phyloP scores from a whole-genome alignment of 768 basidiomycete species.

The Sarcodon aspratus region DNA sequence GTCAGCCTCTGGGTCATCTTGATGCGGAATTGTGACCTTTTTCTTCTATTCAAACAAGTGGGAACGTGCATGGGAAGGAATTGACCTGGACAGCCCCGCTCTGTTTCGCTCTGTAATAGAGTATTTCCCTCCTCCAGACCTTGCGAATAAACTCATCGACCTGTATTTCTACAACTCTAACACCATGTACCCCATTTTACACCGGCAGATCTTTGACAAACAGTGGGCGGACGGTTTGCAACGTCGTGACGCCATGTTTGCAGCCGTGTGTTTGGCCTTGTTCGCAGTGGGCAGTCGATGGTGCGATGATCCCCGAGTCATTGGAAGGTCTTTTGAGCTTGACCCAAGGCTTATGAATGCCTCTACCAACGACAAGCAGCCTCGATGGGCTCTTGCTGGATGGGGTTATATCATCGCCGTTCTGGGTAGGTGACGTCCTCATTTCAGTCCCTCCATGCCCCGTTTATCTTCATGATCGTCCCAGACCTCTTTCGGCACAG shows the following conservation, averaged over 20 bases:
- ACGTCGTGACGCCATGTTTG: constrained; percentile 39
- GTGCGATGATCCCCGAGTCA: constrained; percentile 48
- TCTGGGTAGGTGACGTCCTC: background rate
- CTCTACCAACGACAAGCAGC: background rate
- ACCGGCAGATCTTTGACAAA: constrained; percentile 56
- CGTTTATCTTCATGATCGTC: constrained; percentile 1
- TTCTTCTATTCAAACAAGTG: constrained; percentile 27
- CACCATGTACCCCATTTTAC: constrained; percentile 51
- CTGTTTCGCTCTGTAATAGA: constrained; percentile 21
- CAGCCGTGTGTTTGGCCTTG: constrained; percentile 44
- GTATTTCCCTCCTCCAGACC: constrained; percentile 53
- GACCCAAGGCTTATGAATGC: background rate
- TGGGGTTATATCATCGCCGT: constrained; percentile 9
- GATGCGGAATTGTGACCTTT: background rate
- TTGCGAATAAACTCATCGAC: constrained; percentile 46
- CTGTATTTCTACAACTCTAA: constrained; percentile 61
- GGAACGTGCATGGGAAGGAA: constrained; percentile 45
- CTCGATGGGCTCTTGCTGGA: background rate
- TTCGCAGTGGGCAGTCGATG: constrained; percentile 66
- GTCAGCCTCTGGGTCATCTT: constrained; percentile 9
- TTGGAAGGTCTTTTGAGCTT: constrained; percentile 8
- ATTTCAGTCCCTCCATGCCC: constrained; percentile 1
- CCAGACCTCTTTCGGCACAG: constrained; percentile 40
- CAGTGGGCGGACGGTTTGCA: constrained; percentile 46
- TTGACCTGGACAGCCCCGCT: constrained; percentile 18